Percentiles rank a stretch among this genome's conserved stretches.
phyloP scores from a whole-genome alignment of 139 green algal genomes.

The Chlorella sp. region DNA sequence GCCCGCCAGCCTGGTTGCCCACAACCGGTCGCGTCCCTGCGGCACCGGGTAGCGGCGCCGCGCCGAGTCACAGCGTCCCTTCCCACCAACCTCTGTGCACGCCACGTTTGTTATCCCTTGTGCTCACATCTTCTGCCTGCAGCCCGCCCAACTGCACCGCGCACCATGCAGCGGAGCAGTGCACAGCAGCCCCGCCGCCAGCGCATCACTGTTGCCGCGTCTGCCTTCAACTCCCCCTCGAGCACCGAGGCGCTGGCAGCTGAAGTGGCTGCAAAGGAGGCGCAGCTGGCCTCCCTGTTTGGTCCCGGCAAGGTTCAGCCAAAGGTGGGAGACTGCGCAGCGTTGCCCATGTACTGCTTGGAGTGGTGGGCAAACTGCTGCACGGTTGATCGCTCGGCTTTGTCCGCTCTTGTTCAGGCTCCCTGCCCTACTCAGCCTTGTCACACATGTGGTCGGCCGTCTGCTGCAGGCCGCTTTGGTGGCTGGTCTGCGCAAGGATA shows the following conservation, averaged over 20 bases:
- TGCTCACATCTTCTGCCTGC: too few relatives aligned
- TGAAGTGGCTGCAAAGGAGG: conserved; percentile 1
- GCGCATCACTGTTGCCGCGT: too few relatives aligned
- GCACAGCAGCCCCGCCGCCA: too few relatives aligned
- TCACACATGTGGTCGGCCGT: neutral
- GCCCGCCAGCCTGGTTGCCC: too few relatives aligned
- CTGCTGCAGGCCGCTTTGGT: neutral
- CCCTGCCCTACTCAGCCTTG: neutral
- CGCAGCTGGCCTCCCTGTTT: conserved; percentile 1
- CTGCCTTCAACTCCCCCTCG: too few relatives aligned
- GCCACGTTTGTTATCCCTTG: too few relatives aligned
- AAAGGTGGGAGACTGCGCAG: neutral
- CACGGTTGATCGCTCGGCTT: neutral
- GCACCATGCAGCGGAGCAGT: too few relatives aligned
- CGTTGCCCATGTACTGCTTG: neutral
- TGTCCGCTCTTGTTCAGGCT: neutral
- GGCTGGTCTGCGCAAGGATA: neutral
- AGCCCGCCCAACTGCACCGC: too few relatives aligned
- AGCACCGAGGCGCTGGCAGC: conserved; percentile 3
- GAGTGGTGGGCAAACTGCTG: neutral
- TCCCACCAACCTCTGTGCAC: too few relatives aligned
- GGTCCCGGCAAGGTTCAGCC: conserved; percentile 6
- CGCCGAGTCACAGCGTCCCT: too few relatives aligned
- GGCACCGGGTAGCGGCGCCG: too few relatives aligned
- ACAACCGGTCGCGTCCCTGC: too few relatives aligned